Conservation (phyloP, 2,329 filamentous ascomycete species). For the Lanzia echinophila region DNA sequence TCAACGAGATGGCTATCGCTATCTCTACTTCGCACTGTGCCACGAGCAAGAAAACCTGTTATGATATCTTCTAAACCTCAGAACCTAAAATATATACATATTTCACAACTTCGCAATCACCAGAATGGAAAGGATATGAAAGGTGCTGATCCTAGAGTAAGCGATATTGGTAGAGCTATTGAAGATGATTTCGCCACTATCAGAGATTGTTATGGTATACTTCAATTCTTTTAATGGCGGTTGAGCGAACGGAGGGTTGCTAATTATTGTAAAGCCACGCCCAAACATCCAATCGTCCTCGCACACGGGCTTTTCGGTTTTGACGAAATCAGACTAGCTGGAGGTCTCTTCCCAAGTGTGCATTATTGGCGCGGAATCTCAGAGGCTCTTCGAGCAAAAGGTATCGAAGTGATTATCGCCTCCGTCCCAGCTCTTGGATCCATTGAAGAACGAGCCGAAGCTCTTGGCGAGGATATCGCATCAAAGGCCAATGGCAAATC, state of each 20-base stretch:
- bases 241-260: no score
- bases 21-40: constrained; percentile 14
- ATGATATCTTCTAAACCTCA: constrained; percentile 2
- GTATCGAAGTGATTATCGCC: constrained; percentile 51
- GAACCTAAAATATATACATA: constrained; percentile 1
- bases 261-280: constrained; percentile 35
- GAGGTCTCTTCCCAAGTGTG: constrained; percentile 45
- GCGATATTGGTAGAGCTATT: constrained; percentile 43
- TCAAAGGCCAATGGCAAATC: constrained; percentile 41
- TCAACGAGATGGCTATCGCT: constrained; percentile 21
- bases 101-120: not conserved
- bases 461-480: constrained; percentile 49
- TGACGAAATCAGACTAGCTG: constrained; percentile 46
- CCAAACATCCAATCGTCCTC: constrained; percentile 56
- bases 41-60: constrained; percentile 11
- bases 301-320: constrained; percentile 61
- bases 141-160: constrained; percentile 41
- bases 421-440: constrained; percentile 54
- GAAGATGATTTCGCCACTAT: constrained; percentile 56
- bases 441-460: constrained; percentile 53
- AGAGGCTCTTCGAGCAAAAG: constrained; percentile 47
- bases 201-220: constrained; percentile 47
- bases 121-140: constrained; percentile 10
- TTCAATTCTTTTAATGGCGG: not conserved
- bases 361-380: constrained; percentile 61